Percentiles rank a stretch among this genome's conserved stretches.
Conservation (phyloP, 2,329 filamentous ascomycete genomes). For the Ceratocystis cubensis region DNA sequence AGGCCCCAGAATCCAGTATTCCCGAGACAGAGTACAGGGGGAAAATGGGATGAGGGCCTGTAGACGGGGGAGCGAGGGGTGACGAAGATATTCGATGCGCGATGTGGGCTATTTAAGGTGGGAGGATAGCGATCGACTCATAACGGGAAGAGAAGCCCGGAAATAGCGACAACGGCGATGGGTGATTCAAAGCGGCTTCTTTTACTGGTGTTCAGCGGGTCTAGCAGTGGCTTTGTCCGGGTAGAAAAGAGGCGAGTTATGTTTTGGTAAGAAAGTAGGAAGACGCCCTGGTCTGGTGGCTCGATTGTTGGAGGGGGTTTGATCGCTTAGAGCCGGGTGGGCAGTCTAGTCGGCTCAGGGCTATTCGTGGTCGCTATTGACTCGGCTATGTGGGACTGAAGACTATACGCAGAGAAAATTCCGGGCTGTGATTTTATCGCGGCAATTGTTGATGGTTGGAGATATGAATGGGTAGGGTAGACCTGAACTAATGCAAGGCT, state of each 20-base stretch:
- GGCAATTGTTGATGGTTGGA: not conserved
- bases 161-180: not conserved
- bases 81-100: not conserved
- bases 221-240: not conserved
- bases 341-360: too few species aligned
- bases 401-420: not conserved
- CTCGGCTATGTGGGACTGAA: too few species aligned
- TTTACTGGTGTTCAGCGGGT: not conserved
- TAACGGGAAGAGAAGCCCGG: too few species aligned
- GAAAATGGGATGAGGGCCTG: not conserved
- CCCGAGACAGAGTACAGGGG: not conserved
- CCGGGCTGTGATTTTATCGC: not conserved
- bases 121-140: too few species aligned
- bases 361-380: too few species aligned
- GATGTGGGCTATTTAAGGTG: not conserved
- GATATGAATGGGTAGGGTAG: not conserved
- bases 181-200: too few species aligned
- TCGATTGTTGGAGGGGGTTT: not conserved
- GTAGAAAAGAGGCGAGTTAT: not conserved
- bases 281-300: not conserved
- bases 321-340: conserved; percentile 2
- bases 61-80: not conserved
- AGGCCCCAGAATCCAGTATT: not conserved
- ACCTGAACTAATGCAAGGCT: not conserved
- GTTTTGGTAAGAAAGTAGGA: too few species aligned